Conservation (phyloP, 306 rosid genomes). For the Pueraria montana region DNA sequence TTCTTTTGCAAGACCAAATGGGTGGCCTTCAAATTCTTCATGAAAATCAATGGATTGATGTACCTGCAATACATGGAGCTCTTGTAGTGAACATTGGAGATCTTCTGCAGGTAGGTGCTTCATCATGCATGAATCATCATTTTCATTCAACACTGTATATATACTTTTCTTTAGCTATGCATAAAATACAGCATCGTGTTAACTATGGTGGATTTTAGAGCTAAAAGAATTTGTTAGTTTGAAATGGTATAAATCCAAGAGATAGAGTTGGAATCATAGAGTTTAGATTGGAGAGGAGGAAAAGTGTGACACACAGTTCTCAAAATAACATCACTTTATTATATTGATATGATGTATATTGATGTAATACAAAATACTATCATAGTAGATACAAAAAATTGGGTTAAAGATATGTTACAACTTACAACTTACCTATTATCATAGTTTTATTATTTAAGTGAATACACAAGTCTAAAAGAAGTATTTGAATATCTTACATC, state of each 20-base stretch:
- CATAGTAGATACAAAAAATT: background rate
- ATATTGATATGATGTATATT: background rate
- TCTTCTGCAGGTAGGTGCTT: conserved; percentile 20
- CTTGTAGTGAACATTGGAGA: conserved; percentile 26
- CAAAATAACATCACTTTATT: background rate
- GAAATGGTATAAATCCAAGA: background rate
- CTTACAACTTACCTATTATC: background rate
- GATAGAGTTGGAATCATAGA: background rate
- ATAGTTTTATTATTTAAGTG: background rate
- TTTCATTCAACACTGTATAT: background rate
- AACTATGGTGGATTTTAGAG: background rate
- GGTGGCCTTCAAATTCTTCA: conserved; percentile 26
- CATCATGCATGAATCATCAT: background rate
- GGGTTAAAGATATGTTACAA: background rate
- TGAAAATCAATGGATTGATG: conserved; percentile 25
- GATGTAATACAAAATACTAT: background rate
- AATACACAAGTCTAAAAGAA: background rate
- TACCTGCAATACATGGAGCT: background rate
- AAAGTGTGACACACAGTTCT: background rate
- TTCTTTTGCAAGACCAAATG: conserved; percentile 25
- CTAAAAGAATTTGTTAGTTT: background rate
- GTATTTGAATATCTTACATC: background rate
- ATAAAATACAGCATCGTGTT: background rate
- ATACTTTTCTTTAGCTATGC: background rate
- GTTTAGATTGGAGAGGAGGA: background rate